A percentile compares a stretch with the other conserved stretches of the same genome.
Conservation (phyloP, 345 rosid genomes). For the Eucalyptus sideroxylon region DNA sequence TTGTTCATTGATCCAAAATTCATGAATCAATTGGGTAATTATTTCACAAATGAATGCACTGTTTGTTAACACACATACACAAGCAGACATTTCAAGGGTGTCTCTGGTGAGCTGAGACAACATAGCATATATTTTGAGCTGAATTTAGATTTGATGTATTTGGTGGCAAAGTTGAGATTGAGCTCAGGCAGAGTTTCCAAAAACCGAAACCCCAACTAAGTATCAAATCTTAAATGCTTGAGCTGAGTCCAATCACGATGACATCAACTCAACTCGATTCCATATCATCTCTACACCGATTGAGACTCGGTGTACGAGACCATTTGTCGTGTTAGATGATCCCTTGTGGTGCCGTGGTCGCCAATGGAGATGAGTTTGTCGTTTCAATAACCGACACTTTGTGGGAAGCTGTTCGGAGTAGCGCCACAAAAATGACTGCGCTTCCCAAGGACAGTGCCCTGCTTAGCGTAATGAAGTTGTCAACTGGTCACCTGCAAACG, state of each 20-base stretch:
- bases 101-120: not conserved
- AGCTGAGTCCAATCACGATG: not conserved
- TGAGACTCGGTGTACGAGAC: not conserved
- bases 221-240: not conserved
- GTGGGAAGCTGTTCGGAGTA: not conserved
- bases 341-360: not conserved
- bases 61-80: not conserved
- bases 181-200: not conserved
- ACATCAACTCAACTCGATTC: not conserved
- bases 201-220: not conserved
- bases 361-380: not conserved
- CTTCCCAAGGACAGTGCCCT: not conserved
- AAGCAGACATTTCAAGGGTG: not conserved
- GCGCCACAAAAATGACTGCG: not conserved
- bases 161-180: not conserved
- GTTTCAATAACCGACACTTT: not conserved
- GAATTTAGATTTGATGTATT: not conserved
- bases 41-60: not conserved
- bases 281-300: not conserved
- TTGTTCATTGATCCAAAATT: too few species aligned
- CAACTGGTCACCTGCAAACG: not conserved
- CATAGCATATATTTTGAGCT: not conserved
- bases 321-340: not conserved
- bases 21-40: not conserved
- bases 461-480: not conserved